Conservation (phyloP, 1,284 basidiomycete genomes). For the Butyriboletus appendiculatus region DNA sequence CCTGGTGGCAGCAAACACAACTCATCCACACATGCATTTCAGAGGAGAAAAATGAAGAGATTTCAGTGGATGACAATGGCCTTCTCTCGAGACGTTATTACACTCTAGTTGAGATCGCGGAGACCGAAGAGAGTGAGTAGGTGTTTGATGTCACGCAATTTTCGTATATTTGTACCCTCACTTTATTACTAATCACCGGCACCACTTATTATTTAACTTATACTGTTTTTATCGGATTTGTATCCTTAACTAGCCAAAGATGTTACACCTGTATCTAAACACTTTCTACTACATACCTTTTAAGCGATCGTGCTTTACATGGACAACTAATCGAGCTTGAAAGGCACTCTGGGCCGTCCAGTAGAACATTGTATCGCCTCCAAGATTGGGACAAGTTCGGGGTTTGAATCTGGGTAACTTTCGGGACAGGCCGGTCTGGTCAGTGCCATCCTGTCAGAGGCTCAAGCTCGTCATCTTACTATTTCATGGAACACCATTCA, state of each 20-base stretch:
- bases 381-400: too few relatives aligned
- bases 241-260: neutral
- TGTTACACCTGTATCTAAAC: too few relatives aligned
- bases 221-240: slow-evolving; percentile 1
- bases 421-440: too few relatives aligned
- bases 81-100: slow-evolving; percentile 8
- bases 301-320: too few relatives aligned
- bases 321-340: too few relatives aligned
- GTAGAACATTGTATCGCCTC: too few relatives aligned
- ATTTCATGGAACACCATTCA: too few relatives aligned
- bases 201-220: neutral
- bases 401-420: too few relatives aligned
- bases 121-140: slow-evolving; percentile 7
- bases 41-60: neutral
- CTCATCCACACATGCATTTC: neutral
- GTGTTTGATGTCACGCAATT: neutral
- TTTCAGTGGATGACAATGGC: neutral
- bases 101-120: slow-evolving; percentile 6
- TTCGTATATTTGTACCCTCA: neutral
- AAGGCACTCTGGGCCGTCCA: too few relatives aligned
- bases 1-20: neutral
- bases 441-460: too few relatives aligned
- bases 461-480: too few relatives aligned
- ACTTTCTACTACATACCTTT: too few relatives aligned
- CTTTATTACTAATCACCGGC: neutral